Percentiles rank a stretch among this genome's conserved stretches.
Evolutionary conservation across 139 green algal species (phyloP).

Genomic region (Tetraselmis chui): DNA sequence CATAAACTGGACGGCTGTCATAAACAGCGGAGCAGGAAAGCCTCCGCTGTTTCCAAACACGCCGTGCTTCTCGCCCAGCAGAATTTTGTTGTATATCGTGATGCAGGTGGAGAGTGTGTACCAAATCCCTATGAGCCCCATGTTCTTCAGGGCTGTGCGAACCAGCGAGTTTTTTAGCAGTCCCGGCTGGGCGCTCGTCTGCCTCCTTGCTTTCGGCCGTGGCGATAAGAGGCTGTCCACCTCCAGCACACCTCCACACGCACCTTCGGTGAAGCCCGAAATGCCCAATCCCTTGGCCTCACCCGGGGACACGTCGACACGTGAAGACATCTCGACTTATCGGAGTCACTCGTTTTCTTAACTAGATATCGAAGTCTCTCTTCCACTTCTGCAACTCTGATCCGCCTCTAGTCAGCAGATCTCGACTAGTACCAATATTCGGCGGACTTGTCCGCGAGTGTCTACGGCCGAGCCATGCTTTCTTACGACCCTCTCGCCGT

Average conservation of each 20-base stretch:
- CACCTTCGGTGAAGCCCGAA: neutral
- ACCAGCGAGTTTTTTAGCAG: neutral
- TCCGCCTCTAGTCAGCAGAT: no score
- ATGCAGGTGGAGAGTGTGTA: neutral
- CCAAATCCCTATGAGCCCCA: neutral
- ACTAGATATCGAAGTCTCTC: no score
- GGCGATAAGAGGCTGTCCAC: neutral
- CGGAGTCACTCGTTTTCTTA: no score
- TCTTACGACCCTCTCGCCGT: no score
- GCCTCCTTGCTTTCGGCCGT: no score
- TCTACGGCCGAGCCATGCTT: no score
- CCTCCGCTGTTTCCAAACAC: neutral
- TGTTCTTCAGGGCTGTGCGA: neutral
- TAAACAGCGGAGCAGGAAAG: neutral
- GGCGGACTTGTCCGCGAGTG: no score
- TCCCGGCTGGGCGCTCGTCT: neutral
- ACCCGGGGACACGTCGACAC: no score
- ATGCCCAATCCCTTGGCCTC: no score
- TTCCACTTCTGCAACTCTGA: no score
- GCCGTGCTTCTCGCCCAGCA: neutral
- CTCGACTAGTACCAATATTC: no score
- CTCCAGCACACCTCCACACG: neutral
- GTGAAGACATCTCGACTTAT: no score
- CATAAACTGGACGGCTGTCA: neutral
- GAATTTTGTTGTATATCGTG: neutral